Evolutionary conservation across 495 filamentous ascomycete genomes (phyloP), one percentile per base, ranked within the genome.

Genomic region (Hypoxylon cercidicola): DNA sequence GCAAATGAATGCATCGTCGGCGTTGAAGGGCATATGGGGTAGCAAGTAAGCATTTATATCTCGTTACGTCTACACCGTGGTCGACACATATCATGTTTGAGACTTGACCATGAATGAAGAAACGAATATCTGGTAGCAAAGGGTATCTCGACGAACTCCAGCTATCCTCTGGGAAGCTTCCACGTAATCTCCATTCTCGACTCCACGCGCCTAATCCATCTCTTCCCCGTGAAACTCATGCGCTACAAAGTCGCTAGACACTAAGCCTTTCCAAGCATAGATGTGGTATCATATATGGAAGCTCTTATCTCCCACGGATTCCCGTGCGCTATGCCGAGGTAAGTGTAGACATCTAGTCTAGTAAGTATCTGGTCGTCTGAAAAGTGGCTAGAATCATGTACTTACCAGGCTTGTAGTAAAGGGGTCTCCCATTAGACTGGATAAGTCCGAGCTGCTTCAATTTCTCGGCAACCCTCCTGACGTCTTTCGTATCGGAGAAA

Each of bases 331-430:
- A 96, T 86, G 9, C 85, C 85, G 23, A 96, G 77, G 66, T 88
- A 77, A 1, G 93, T 94, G 64, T 85, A 93, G 0, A 87, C 90
- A 81, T 96, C 92, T 80, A 37, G 30, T 49, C 16, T 48, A 21
- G 39, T 68, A 34, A 70, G 61, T 28, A 15, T 55, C 3, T 45
- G 2, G 23, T 25, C 23, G 23, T 4, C 50, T 15, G 2, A 20
- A 13, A 52, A 20, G 46, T 8, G 3, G 40, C 32, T 13, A 46
- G 16, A 39, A 19, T 13, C 13, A 32, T 4, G 4, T 28, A 75
- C 79, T 75, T 60, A 84, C 84, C 83, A 55, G 80, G 83, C 71
- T 96, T 95, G 74, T 96, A 96, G 61, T 90, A 93, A 49, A 96
- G 85, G 12, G 81, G 78, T 55, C 72, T 78, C 0, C 77, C 75